Evolutionary conservation across 2,329 filamentous ascomycete species (phyloP), one percentile per base, ranked within the genome.

Genomic region (Hyphodiscus sp.): DNA sequence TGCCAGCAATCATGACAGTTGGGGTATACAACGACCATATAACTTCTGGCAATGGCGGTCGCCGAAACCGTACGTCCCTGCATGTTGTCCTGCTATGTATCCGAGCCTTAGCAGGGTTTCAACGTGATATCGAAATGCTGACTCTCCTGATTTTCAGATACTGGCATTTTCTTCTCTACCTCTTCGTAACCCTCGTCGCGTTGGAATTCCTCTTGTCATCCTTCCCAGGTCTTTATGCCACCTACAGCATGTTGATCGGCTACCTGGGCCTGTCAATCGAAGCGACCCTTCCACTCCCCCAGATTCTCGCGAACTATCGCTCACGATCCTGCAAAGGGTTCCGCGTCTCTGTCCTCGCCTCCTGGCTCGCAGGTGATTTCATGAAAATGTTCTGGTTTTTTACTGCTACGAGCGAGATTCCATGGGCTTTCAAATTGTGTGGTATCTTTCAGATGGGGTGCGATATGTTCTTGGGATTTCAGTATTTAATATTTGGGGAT

Each of bases 301-400:
- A 95, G 70, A 84, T 94, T 29, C 66, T 89, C 47, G 74, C 86
- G 44, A 94, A 94, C 67, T 75, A 79, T 58, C 78, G 80, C 33
- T 77, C 81, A 4, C 76, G 79, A 55, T 89, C 87, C 1, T 90
- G 86, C 74, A 86, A 83, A 68, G 89, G 89, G 6, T 90, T 95
- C 70, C 79, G 89, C 16, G 66, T 90, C 11, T 89, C 85, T 7
- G 84, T 95, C 4, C 73, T 94, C 54, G 80, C 76, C 26, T 90
- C 85, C 68, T 95, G 89, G 89, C 74, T 95, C 50, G 72, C 86
- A 2, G 89, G 89, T 57, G 89, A 95, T 69, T 76, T 80, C 9
- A 90, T 94, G 84, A 95, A 95, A 77, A 87, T 92, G 78, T 87
- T 90, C 65, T 86, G 83, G 83, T 94, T 92, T 73, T 86, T 91